Conservation (phyloP, 2,329 filamentous ascomycete genomes). For the Aspergillus sp. region DNA sequence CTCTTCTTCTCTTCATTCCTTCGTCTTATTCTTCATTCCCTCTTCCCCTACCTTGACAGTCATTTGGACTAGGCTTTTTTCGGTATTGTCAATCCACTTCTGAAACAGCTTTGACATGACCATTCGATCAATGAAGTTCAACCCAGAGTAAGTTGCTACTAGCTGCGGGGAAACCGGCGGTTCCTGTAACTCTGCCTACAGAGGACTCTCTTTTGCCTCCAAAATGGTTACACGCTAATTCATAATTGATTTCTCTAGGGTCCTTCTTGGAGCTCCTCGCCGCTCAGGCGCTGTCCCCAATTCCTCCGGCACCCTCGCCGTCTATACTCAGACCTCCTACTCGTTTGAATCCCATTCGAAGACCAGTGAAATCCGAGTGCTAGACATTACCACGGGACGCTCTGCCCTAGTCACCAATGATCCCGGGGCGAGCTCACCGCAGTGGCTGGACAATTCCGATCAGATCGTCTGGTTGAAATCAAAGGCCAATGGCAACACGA, state of each 20-base stretch:
- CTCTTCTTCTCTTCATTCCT: background rate
- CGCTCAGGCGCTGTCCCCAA: slow-evolving; percentile 47
- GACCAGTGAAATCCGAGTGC: slow-evolving; percentile 46
- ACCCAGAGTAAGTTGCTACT: slow-evolving; percentile 37
- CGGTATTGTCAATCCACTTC: slow-evolving; percentile 7
- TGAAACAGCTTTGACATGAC: slow-evolving; percentile 33
- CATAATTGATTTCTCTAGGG: slow-evolving; percentile 26
- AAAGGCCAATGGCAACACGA: slow-evolving; percentile 47
- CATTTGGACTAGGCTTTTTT: background rate
- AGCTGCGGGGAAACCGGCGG: background rate
- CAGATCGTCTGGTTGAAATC: slow-evolving; percentile 49
- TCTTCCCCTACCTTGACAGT: background rate
- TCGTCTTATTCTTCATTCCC: background rate
- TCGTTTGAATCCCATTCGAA: slow-evolving; percentile 51
- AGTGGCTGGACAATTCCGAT: slow-evolving; percentile 46
- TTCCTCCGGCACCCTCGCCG: slow-evolving; percentile 45
- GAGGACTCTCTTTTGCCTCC: background rate
- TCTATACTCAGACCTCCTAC: slow-evolving; percentile 51
- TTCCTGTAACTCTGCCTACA: background rate
- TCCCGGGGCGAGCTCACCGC: slow-evolving; percentile 44
- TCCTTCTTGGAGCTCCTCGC: slow-evolving; percentile 48
- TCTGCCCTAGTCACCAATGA: slow-evolving; percentile 46
- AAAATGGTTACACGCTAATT: background rate
- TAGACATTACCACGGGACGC: slow-evolving; percentile 43
- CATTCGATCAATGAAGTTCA: slow-evolving; percentile 42